Evolutionary conservation across 495 filamentous ascomycete species (phyloP).

Genomic region (Immersiella caudata): DNA sequence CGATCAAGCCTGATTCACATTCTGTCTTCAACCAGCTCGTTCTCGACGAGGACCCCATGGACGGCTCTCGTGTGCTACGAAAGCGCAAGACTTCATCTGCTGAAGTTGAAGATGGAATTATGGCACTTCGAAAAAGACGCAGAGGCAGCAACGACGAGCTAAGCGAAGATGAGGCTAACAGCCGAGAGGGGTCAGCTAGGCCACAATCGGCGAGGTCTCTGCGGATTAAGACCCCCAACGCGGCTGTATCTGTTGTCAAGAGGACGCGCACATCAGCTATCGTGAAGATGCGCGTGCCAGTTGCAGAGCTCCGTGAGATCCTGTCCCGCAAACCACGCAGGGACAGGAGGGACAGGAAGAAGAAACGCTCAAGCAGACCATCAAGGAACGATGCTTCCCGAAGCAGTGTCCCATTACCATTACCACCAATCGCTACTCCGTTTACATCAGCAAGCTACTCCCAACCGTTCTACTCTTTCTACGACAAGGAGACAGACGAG

Average conservation of each 20-base stretch:
- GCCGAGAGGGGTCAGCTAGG: constrained; percentile 36
- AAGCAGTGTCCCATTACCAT: constrained; percentile 6
- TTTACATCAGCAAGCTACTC: constrained; percentile 60
- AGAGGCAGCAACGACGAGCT: constrained; percentile 42
- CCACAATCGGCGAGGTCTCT: constrained; percentile 46
- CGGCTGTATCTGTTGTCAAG: constrained; percentile 39
- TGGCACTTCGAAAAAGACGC: constrained; percentile 49
- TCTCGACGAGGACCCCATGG: constrained; percentile 77
- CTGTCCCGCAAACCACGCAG: constrained; percentile 50
- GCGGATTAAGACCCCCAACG: constrained; percentile 38
- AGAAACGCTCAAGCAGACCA: constrained; percentile 47
- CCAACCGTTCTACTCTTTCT: constrained; percentile 78
- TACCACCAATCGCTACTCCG: constrained; percentile 40
- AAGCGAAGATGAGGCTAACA: constrained; percentile 38
- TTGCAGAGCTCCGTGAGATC: constrained; percentile 61
- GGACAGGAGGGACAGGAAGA: constrained; percentile 30
- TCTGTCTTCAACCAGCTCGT: constrained; percentile 83
- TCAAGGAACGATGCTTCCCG: constrained; percentile 24
- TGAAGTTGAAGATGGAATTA: constrained; percentile 47
- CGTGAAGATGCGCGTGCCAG: constrained; percentile 60
- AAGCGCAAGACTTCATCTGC: constrained; percentile 76
- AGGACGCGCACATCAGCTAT: constrained; percentile 41
- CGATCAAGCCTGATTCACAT: constrained; percentile 75
- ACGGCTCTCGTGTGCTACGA: constrained; percentile 81
- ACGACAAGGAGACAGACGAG: constrained; percentile 86